A percentile compares a stretch with the other conserved stretches of the same genome.
phyloP scores from a whole-genome alignment of 2,329 filamentous ascomycete species.

The Tolypocladium sp. region DNA sequence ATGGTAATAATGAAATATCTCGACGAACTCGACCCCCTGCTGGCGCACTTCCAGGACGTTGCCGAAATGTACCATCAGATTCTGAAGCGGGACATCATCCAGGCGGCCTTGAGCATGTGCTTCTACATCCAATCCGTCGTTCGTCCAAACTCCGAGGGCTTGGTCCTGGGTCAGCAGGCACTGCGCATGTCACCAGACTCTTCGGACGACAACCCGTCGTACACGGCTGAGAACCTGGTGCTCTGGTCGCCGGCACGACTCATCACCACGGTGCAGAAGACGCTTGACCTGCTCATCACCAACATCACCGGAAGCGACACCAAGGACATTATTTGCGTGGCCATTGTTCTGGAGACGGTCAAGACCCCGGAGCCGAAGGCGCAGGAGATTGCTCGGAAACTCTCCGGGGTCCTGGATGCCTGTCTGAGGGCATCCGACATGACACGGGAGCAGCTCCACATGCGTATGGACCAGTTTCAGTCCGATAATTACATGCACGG shows the following conservation, averaged over 20 bases:
- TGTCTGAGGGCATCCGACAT: constrained; percentile 34
- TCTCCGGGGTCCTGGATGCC: constrained; percentile 33
- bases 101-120: constrained; percentile 46
- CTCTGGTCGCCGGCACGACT: constrained; percentile 33
- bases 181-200: constrained; percentile 24
- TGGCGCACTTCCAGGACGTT: constrained; percentile 36
- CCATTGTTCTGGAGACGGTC: constrained; percentile 37
- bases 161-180: constrained; percentile 18
- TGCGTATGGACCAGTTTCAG: constrained; percentile 13
- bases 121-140: constrained; percentile 37
- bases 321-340: constrained; percentile 40
- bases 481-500: constrained; percentile 13
- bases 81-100: constrained; percentile 43
- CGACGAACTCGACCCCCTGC: constrained; percentile 41
- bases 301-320: constrained; percentile 40
- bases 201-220: constrained; percentile 23
- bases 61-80: constrained; percentile 44
- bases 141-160: constrained; percentile 18
- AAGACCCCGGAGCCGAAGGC: constrained; percentile 29
- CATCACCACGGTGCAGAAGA: constrained; percentile 34
- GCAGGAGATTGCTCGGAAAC: constrained; percentile 30
- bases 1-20: constrained; percentile 47
- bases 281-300: constrained; percentile 33
- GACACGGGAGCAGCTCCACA: constrained; percentile 24
- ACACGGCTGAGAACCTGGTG: constrained; percentile 24